phyloP scores from a whole-genome alignment of 1,284 basidiomycete genomes.

The Ustilago nuda region DNA sequence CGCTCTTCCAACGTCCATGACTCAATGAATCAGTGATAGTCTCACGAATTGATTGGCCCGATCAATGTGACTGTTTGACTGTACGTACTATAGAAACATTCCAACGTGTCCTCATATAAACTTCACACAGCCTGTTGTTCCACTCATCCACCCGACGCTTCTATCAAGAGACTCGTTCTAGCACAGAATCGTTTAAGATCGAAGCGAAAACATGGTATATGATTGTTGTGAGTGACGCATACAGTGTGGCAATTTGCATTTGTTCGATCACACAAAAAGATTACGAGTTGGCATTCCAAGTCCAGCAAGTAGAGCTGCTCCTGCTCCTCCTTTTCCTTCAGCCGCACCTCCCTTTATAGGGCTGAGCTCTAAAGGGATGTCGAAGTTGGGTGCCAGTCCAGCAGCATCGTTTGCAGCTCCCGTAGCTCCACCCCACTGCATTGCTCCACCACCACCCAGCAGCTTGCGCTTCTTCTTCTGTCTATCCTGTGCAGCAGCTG shows the following conservation, averaged over 20 bases:
- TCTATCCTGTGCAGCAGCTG: constrained; percentile 7
- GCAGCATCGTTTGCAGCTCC: constrained; percentile 18
- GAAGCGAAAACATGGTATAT: background rate
- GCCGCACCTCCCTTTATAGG: constrained; percentile 34
- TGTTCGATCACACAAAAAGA: constrained; percentile 19
- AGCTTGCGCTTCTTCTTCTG: constrained; percentile 47
- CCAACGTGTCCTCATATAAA: too few species aligned
- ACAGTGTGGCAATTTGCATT: background rate
- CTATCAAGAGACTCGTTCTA: too few species aligned
- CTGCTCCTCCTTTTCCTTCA: constrained; percentile 6
- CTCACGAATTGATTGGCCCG: too few species aligned
- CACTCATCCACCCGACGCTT: too few species aligned
- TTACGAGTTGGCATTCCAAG: constrained; percentile 31
- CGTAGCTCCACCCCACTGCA: constrained; percentile 32
- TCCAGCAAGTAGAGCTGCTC: constrained; percentile 24
- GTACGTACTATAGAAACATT: background rate
- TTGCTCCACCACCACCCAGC: constrained; percentile 21
- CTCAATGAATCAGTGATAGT: background rate
- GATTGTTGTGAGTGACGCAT: background rate
- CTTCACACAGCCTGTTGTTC: background rate
- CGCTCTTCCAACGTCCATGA: constrained; percentile 2
- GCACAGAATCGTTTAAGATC: too few species aligned
- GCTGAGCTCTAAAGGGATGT: constrained; percentile 42
- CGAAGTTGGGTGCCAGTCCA: constrained; percentile 44
- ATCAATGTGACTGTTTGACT: background rate